Evolutionary conservation across 2,329 filamentous ascomycete species (phyloP), one percentile per base, ranked within the genome.

Genomic region (Lasiodiplodia sp.): DNA sequence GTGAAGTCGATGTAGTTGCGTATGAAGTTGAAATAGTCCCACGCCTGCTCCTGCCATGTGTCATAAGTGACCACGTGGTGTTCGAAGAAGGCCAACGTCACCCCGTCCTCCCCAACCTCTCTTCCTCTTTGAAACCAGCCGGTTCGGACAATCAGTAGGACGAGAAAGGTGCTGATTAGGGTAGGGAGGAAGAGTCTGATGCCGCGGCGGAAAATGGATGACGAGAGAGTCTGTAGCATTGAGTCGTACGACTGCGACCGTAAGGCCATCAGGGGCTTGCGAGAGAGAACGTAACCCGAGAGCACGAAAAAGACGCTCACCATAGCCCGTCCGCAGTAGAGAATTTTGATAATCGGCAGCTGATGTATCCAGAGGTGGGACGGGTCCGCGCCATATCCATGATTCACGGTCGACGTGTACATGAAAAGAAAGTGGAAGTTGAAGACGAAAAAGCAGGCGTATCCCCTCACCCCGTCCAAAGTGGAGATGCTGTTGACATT

Each of bases 391-490:
- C 72, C 73, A 53, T 79, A 77, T 10, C 91, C 8, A 82, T 82
- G 70, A 75, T 34, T 75, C 77, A 68, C 75, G 80, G 76, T 88
- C 89, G 55, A 83, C 83, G 87, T 87, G 89, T 5, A 88, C 76
- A 71, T 86, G 78, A 75, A 90, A 84, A 75, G 90, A 87, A 71
- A 73, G 66, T 89, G 87, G 72, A 85, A 82, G 76, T 91, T 70
- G 70, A 73, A 91, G 16, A 92, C 90, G 34, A 91, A 75, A 37
- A 92, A 83, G 2, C 90, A 88, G 4, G 89, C 89, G 70, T 91
- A 90, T 3, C 90, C 90, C 74, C 90, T 81, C 16, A 92, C 79
- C 16, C 90, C 90, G 72, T 92, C 90, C 23, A 90, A 82, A 14
- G 67, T 64, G n/a, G 67, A 58, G 14, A 68, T 53, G 37, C 52